These are phyloP conservation scores for Penicillium ochrochloron DNA, from an alignment of 495 filamentous ascomycete genomes.

Conservation along the genomic window DNA sequence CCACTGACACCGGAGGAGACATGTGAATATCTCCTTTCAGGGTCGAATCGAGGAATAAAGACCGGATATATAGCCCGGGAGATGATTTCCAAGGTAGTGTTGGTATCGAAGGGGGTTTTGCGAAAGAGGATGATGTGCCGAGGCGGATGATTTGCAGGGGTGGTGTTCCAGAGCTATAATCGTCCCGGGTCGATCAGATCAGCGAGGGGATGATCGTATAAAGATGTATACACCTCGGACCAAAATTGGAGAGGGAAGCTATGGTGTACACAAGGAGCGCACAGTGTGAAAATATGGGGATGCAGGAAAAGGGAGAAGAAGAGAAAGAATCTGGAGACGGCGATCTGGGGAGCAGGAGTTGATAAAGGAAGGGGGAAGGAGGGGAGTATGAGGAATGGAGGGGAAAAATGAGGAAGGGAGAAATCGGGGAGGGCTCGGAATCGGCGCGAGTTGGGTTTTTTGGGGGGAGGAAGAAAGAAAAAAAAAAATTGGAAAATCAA, in stretches of 20 bases:
- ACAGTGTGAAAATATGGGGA: conserved; percentile 31
- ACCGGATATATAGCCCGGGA: conserved; percentile 27
- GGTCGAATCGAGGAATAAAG: conserved; percentile 9
- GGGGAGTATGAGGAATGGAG: conserved; percentile 43
- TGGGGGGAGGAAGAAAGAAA: conserved; percentile 21
- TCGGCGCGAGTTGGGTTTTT: conserved; percentile 31
- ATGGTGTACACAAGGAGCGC: background rate
- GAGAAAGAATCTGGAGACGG: conserved; percentile 37
- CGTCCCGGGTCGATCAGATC: conserved; percentile 39
- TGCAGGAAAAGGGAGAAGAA: conserved; percentile 22
- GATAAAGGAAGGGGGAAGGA: conserved; percentile 37
- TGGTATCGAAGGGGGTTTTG: background rate
- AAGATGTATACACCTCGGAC: conserved; percentile 4
- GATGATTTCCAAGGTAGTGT: conserved; percentile 1
- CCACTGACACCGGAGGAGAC: conserved; percentile 73
- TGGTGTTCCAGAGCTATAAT: conserved; percentile 30
- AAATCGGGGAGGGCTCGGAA: conserved; percentile 41
- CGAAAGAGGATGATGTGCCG: conserved; percentile 25
- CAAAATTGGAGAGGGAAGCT: background rate
- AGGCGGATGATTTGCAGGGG: conserved; percentile 34
- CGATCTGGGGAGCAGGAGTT: conserved; percentile 45
- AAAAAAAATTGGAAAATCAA: conserved; percentile 20
- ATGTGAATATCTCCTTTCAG: conserved; percentile 57
- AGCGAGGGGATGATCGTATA: conserved; percentile 21
- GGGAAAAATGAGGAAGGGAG: conserved; percentile 47